Base-by-base conservation (phyloP, 345 rosid species). In the Iberis pinnata region DNA sequence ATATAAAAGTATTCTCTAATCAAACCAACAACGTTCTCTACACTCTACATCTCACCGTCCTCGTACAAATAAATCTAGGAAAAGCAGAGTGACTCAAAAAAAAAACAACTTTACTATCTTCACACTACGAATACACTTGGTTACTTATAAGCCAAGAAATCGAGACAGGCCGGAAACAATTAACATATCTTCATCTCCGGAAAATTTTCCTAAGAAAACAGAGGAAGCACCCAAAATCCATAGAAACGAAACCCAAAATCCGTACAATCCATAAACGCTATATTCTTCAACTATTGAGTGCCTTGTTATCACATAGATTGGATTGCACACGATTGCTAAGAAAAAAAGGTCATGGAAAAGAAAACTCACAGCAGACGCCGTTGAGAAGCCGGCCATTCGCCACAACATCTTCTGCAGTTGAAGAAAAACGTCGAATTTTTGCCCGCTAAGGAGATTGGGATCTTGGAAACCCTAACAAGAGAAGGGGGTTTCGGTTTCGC, bases 331-430 rank as follows among this genome's bases (percentile, higher is more conserved):
- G 56, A 49, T 60, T 48, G 62, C 12, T 19, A 26, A 61, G 60
- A 26, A 61, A 62, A 57, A 7, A 5, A 15, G 18, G 55, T 10
- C 16, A 40, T 45, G 25, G 51, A 60, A 32, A 60, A 48, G 40
- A 38, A 43, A 38, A 76, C 92, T 76, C 71, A 88, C 97, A 62
- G 95, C 92, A 64, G 97, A 88, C 12, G 95, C 87, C 47, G 97
- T 78, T 61, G 95, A 82, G 72, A 88, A 77, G 37, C 92, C 95
- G 7, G 92, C 77, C 92, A 88, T 88, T 39, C 89, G 95, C 97
- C 97, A 88, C 68, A 88, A 88, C 97, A 88, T 88, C 29, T 65
- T 73, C 78, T 56, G 27, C 64, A 64, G 60, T 25, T 36, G 25
- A 45, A 44, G 18, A 38, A 32, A 37, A 39, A 49, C 50, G 58